A percentile compares a stretch with the other conserved stretches of the same genome.
These are phyloP conservation scores for Malus hybrid DNA, from an alignment of 331 rosid genomes.

Conservation along the genomic window DNA sequence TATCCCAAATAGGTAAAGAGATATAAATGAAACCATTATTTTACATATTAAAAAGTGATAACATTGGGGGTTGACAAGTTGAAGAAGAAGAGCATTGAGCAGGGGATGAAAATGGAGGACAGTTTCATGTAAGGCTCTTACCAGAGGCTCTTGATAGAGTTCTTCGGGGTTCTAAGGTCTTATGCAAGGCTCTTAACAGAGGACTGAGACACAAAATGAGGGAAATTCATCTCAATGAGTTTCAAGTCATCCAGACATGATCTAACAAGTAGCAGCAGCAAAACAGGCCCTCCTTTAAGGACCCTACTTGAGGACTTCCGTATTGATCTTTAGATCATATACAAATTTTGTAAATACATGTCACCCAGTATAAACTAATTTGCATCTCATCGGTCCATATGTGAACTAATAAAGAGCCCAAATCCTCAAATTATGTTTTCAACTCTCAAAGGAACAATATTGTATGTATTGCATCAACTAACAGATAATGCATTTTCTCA, in stretches of 20 bases:
- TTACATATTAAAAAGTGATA: neutral
- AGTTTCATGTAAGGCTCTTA: neutral
- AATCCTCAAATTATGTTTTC: neutral
- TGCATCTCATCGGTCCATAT: neutral
- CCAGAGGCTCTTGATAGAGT: too few relatives aligned
- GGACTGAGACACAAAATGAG: neutral
- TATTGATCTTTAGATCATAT: neutral
- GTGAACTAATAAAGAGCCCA: neutral
- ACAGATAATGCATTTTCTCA: neutral
- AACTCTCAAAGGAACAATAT: neutral
- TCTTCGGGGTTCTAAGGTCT: too few relatives aligned
- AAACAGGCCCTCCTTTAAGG: neutral
- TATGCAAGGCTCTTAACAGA: neutral
- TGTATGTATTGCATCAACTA: neutral
- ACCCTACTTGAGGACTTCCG: neutral
- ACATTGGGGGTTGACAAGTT: neutral
- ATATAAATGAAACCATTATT: neutral
- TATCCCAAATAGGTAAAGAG: neutral
- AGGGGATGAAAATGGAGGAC: neutral
- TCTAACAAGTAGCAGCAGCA: neutral
- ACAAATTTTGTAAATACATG: neutral
- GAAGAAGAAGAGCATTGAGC: neutral
- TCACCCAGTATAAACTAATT: neutral
- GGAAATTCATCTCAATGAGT: neutral
- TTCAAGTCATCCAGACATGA: neutral